phyloP scores from a whole-genome alignment of 352 stramenopile species.

The Globisporangium heterothallicum region DNA sequence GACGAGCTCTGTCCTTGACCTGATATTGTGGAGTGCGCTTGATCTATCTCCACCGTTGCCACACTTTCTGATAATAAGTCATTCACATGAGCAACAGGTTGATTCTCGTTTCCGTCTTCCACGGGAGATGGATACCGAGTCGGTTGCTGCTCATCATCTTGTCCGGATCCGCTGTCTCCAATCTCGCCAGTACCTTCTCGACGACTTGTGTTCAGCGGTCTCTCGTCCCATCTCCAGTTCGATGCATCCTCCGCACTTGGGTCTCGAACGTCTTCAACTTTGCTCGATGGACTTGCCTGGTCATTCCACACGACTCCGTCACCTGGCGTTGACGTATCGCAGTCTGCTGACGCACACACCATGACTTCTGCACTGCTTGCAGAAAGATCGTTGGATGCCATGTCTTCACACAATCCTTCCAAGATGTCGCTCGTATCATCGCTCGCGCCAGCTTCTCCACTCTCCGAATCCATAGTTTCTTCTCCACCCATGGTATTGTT shows the following conservation, averaged over 20 bases:
- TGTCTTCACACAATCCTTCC: conserved; percentile 1
- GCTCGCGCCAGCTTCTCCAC: background rate
- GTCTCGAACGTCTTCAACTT: no score
- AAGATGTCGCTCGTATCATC: background rate
- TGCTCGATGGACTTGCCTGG: no score
- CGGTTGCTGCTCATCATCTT: background rate
- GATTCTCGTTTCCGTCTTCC: background rate
- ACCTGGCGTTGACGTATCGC: no score
- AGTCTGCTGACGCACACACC: background rate
- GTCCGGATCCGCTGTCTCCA: background rate
- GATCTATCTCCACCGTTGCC: background rate
- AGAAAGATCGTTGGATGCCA: background rate
- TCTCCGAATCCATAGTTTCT: background rate
- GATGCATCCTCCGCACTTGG: no score
- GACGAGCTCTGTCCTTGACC: background rate
- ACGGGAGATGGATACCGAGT: background rate
- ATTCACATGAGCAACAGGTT: background rate
- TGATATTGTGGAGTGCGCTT: background rate
- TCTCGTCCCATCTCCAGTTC: background rate
- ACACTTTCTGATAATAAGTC: background rate
- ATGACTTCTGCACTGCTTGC: background rate
- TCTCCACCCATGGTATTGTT: background rate
- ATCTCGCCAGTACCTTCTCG: background rate
- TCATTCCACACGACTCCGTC: no score
- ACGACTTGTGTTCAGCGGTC: background rate